Percentiles rank a stretch among this genome's conserved stretches.
Conservation (phyloP, 2,329 filamentous ascomycete genomes). For the Fusarium fujikuroi region DNA sequence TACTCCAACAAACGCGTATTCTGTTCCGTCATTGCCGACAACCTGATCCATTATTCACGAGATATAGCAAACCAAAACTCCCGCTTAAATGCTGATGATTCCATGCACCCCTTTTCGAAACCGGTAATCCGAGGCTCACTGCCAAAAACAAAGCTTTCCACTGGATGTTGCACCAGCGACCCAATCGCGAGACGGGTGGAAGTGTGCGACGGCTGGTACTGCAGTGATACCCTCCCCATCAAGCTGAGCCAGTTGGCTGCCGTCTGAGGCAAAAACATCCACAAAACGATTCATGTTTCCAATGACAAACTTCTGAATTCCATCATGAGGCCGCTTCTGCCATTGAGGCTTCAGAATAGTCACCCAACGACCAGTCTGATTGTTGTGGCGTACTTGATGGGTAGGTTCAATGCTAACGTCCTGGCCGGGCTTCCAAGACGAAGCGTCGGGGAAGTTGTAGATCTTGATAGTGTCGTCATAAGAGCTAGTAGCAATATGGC, state of each 20-base stretch:
- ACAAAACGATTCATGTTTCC: slow-evolving; percentile 99
- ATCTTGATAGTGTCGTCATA: slow-evolving; percentile 98
- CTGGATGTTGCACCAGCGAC: slow-evolving; percentile 91
- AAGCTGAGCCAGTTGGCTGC: slow-evolving; percentile 88
- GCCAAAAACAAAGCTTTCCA: slow-evolving; percentile 93
- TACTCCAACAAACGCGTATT: slow-evolving; percentile 3
- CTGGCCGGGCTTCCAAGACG: slow-evolving; percentile 67
- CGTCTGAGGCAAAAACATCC: slow-evolving; percentile 84
- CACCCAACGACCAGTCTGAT: slow-evolving; percentile 95
- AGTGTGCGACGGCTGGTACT: slow-evolving; percentile 90
- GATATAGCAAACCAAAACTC: slow-evolving; percentile 33
- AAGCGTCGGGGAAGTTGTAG: slow-evolving; percentile 76
- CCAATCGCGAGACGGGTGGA: slow-evolving; percentile 90
- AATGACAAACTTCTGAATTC: slow-evolving; percentile 87
- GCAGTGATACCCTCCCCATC: slow-evolving; percentile 92
- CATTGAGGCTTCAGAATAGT: slow-evolving; percentile 86
- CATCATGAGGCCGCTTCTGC: slow-evolving; percentile 82
- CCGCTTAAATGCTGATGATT: slow-evolving; percentile 25
- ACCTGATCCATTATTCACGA: slow-evolving; percentile 1
- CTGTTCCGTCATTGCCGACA: neutral
- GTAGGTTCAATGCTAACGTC: slow-evolving; percentile 76
- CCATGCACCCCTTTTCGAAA: neutral
- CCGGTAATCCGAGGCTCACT: slow-evolving; percentile 58
- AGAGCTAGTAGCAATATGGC: slow-evolving; percentile 88
- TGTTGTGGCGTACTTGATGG: slow-evolving; percentile 83